Base-by-base conservation (phyloP, 768 basidiomycete species). In the Coprinopsis strossmayeri region DNA sequence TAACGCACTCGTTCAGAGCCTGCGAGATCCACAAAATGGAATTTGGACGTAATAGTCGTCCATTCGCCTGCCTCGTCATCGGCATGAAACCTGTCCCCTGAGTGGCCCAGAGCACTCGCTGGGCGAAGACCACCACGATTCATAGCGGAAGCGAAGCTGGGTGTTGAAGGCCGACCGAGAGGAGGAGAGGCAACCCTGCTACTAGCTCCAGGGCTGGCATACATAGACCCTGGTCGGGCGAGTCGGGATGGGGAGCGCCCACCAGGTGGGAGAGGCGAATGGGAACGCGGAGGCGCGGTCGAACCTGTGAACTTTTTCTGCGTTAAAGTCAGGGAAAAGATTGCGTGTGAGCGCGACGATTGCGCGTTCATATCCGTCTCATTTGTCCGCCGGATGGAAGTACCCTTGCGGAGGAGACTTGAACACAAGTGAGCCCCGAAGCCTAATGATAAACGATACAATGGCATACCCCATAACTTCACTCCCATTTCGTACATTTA, bases 341-440 rank as follows among this genome's bases (percentile, higher is more conserved):
- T 98, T 53, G 96, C 96, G 77, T 99, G 96, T 24, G 92, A 96
- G 50, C 96, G 87, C 34, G 95, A 97, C 1, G 90, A 93, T 64
- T 96, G 92, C 21, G 95, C 91, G 64, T 99, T 99, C 95, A 98
- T 97, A 61, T 92, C 91, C 26, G 96, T 99, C 65, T 94, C 91
- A 54, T 95, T 94, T 9, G 96, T 98, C 48, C 94, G 82, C 25
- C 96, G 79, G 35, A 95, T 87, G 13, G 89, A 78, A 5, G 92
- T 87, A 17, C 96, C 96, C 56, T 89, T 83, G 53, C 87, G 84
- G 48, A 99, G 81, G 47, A 93, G 79, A 61, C 90, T 92, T 58
- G 45, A 50, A 30, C 53, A 34, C 34, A 27, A 42, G 43, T 50
- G 30, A 45, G 25, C 28, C 27, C 10, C n/a, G 20, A 44, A 55